phyloP scores from a whole-genome alignment of 73 alveolate genomes.

The Paramecium octaurelia region DNA sequence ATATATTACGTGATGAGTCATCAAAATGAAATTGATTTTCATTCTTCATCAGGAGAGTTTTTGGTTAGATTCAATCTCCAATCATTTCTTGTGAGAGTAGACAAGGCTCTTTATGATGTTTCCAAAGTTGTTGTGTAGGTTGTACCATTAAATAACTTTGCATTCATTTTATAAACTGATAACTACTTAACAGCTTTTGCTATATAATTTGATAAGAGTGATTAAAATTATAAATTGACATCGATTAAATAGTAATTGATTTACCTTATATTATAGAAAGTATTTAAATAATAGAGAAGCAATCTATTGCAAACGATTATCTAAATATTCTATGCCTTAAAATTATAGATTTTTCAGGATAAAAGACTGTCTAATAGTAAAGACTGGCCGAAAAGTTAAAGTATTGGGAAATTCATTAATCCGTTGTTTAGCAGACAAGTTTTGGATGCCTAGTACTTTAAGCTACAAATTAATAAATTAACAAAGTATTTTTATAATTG shows the following conservation, averaged over 20 bases:
- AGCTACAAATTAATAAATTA: not conserved
- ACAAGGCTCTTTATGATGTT: slow-evolving; percentile 41
- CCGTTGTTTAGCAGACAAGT: not conserved
- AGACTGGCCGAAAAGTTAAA: not conserved
- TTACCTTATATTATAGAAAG: not conserved
- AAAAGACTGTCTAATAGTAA: not conserved
- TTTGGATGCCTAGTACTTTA: slow-evolving; percentile 29
- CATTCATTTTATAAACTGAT: slow-evolving; percentile 19
- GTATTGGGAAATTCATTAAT: not conserved
- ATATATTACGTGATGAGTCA: slow-evolving; percentile 16
- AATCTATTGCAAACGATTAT: slow-evolving; percentile 31
- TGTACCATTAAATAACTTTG: not conserved
- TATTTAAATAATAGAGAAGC: not conserved
- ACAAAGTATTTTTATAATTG: not conserved
- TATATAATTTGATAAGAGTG: not conserved
- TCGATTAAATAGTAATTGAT: not conserved
- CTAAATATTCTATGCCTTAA: not conserved
- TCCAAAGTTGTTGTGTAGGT: slow-evolving; percentile 15
- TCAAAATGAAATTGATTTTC: slow-evolving; percentile 40
- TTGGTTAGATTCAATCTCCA: not conserved
- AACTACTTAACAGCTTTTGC: not conserved
- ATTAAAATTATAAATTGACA: slow-evolving; percentile 1
- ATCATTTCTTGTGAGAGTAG: slow-evolving; percentile 36
- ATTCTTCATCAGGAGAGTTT: slow-evolving; percentile 2
- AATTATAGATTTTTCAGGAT: not conserved